Evolutionary conservation across 306 rosid genomes (phyloP), one percentile per base, ranked within the genome.

Genomic region (Phaseolus lunatus): DNA sequence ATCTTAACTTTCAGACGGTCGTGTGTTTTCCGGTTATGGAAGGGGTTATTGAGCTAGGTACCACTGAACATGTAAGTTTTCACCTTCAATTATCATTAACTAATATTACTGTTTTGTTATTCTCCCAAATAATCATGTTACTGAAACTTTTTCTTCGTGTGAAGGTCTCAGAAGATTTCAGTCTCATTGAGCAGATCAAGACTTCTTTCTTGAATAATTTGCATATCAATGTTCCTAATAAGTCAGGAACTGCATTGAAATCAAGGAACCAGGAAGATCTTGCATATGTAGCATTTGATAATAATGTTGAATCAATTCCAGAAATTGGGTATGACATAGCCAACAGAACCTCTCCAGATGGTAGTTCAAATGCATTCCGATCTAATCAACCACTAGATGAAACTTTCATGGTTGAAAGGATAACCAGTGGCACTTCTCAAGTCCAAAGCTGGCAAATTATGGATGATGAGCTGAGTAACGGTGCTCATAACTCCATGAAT

Each of bases 31-130:
- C 98, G 23, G 83, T 88, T 83, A 70, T 78, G 72, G 90, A 89
- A 59, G 98, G 98, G 52, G 98, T 91, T 68, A 48, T 93, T 9
- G 98, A 93, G 81, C 84, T 93, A 9, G 98, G 96, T 7, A 85
- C 85, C 44, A 85, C 87, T 63, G 98, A 90, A 70, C 64, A 47
- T 81, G 98, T 88, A 81, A 77, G 54, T 71, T 61, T 70, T 47
- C 48, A 68, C 37, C 71, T 72, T 35, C 23, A 63, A 45, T 24
- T 35, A 35, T 24, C 26, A 35, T 20, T 70, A 23, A 69, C 57
- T 7, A 16, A 70, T 18, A 27, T 67, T 13, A 45, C 5, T 78
- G 5, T 54, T 64, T 13, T 54, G 67, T 35, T 35, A 78, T 53
- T 15, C 20, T 33, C 11, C 31, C 45, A 67, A 68, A 58, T 48